These are phyloP conservation scores for Rhipidocladum racemiflorum DNA, from an alignment of 176 grass and related monocot species.

Conservation along the genomic window DNA sequence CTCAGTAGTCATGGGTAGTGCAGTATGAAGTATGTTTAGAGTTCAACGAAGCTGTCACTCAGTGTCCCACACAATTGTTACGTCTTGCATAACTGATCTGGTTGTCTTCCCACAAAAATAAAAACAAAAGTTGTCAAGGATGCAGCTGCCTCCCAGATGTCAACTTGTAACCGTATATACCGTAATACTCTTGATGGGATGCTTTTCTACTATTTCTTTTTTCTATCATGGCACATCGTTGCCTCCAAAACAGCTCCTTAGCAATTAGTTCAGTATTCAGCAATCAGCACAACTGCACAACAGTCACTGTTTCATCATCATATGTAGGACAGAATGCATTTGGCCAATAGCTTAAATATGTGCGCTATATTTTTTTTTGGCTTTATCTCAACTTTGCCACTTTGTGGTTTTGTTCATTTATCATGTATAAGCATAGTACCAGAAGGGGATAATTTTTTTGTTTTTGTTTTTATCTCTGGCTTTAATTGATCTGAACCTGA, in stretches of 20 bases:
- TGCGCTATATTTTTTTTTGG: conserved; percentile 6
- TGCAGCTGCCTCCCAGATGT: background rate
- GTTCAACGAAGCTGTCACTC: background rate
- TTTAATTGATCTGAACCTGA: background rate
- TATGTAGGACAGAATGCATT: background rate
- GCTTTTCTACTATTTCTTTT: background rate
- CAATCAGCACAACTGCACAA: background rate
- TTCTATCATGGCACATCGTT: background rate
- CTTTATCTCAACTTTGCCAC: background rate
- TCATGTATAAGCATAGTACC: background rate
- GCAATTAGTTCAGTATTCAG: background rate
- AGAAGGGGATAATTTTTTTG: background rate
- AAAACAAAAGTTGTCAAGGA: background rate
- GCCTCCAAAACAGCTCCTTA: background rate
- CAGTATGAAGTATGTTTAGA: background rate
- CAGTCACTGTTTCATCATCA: background rate
- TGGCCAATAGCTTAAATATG: background rate
- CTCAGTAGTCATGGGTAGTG: background rate
- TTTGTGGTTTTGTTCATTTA: background rate
- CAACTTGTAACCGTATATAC: background rate
- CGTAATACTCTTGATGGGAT: background rate
- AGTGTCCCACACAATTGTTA: background rate
- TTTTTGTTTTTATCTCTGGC: background rate
- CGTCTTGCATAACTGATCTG: background rate
- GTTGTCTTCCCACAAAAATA: background rate